Evolutionary conservation across 1,139 yeast genomes (phyloP).

Genomic region (Taiozyma onychis): DNA sequence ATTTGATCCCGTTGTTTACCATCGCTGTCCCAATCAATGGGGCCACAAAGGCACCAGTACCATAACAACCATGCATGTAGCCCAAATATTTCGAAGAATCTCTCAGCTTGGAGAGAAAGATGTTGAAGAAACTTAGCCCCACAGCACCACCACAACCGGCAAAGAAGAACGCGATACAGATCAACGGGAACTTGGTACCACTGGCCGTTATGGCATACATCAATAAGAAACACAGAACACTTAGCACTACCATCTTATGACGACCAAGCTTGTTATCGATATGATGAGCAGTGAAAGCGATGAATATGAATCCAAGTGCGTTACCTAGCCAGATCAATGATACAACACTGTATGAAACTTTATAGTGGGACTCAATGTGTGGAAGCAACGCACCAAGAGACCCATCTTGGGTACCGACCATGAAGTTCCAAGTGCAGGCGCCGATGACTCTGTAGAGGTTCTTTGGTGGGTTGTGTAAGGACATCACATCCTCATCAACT

Average conservation of each 20-base stretch:
- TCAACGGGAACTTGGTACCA: constrained; percentile 26
- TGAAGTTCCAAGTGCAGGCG: constrained; percentile 35
- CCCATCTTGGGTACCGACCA: constrained; percentile 33
- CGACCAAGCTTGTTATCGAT: constrained; percentile 37
- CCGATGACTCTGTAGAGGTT: constrained; percentile 39
- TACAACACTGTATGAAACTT: constrained; percentile 36
- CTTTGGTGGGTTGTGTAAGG: constrained; percentile 33
- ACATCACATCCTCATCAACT: background rate
- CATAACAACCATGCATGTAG: constrained; percentile 53
- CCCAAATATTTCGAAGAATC: constrained; percentile 44
- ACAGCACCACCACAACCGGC: constrained; percentile 58
- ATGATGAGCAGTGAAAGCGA: constrained; percentile 33
- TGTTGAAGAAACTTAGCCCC: constrained; percentile 42
- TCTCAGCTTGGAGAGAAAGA: constrained; percentile 31
- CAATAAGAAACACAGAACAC: constrained; percentile 18
- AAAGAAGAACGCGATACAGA: constrained; percentile 48
- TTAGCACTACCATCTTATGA: constrained; percentile 19
- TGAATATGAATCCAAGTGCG: constrained; percentile 36
- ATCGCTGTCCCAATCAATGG: constrained; percentile 51
- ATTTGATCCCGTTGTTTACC: constrained; percentile 32
- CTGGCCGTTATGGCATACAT: constrained; percentile 17
- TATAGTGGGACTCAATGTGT: constrained; percentile 34
- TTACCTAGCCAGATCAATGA: constrained; percentile 40
- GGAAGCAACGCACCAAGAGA: constrained; percentile 42
- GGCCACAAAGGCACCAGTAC: constrained; percentile 54